phyloP scores from a whole-genome alignment of 169 alveolate species.

The Plasmodium yoelii region DNA sequence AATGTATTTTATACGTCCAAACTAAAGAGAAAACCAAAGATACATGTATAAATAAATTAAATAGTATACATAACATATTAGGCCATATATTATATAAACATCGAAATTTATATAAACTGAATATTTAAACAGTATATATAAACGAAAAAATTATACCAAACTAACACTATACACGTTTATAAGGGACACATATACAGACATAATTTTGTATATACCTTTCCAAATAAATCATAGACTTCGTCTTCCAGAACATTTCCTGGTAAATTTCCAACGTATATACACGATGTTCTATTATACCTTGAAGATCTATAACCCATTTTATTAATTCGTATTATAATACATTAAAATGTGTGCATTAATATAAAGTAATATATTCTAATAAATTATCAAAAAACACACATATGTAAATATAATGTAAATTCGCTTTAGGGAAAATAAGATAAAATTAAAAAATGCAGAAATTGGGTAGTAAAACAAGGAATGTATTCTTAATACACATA shows the following conservation, averaged over 20 bases:
- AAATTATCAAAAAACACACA: slow-evolving; percentile 20
- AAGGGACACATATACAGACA: background rate
- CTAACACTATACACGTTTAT: slow-evolving; percentile 1
- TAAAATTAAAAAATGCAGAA: slow-evolving; percentile 9
- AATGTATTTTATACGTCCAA: slow-evolving; percentile 84
- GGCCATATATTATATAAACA: slow-evolving; percentile 13
- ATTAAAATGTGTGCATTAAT: slow-evolving; percentile 32
- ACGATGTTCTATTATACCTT: slow-evolving; percentile 76
- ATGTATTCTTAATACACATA: slow-evolving; percentile 4
- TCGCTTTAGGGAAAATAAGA: background rate
- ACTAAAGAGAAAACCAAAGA: slow-evolving; percentile 73
- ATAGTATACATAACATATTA: background rate
- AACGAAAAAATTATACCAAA: slow-evolving; percentile 13
- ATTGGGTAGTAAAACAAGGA: slow-evolving; percentile 21
- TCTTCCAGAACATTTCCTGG: slow-evolving; percentile 82
- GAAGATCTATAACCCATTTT: slow-evolving; percentile 81
- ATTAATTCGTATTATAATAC: slow-evolving; percentile 39
- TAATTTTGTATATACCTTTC: slow-evolving; percentile 64
- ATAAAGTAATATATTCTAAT: slow-evolving; percentile 26
- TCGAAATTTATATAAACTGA: background rate
- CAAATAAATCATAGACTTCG: slow-evolving; percentile 80
- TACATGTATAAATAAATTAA: background rate
- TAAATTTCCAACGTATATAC: slow-evolving; percentile 82
- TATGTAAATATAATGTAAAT: slow-evolving; percentile 4
- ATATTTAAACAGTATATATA: slow-evolving; percentile 7